Base-by-base conservation (phyloP, 2,329 filamentous ascomycete species). In the Cladophialophora yegresii region DNA sequence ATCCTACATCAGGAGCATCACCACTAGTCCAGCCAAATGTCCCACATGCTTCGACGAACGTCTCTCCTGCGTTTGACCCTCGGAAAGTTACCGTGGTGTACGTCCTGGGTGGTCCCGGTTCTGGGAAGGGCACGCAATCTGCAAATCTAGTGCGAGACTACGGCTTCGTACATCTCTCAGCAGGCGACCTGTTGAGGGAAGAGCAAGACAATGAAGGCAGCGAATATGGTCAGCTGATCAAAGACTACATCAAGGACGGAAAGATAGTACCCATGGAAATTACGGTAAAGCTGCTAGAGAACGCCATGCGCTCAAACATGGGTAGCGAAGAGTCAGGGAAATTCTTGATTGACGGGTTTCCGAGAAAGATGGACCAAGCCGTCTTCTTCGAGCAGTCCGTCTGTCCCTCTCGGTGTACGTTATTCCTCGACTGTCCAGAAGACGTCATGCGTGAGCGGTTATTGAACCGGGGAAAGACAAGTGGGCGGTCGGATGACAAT, bases 231-330 rank as follows among this genome's bases (percentile, higher is more conserved):
- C 87, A 92, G 70, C 84, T 98, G 80, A 99, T 99, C 84, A 89
- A 89, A 76, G 85, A 89, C 72, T 93, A 95, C 81, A 99, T 99
- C 83, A 91, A 89, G 75, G 89, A 99, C 76, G 95, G 95, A 65
- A 87, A 87, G 72, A 99, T 99, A 77, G 95, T 99, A 69, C 95
- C 95, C n/a, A 96, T 96, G 91, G 93, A 98, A 78, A 92, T 98
- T 57, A 99, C 95, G 4, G 89, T 99, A 65, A 89, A 93, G 73
- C 81, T 99, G 40, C 85, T 99, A 50, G 93, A 97, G 80, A 96
- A 96, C 78, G 92, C 93, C 64, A 98, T 99, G 91, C 84, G 83
- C 62, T 86, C 84, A 8, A 83, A 85, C 12, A 85, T 96, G 58
- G 74, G 82, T 62, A 78, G 82, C 62, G 77, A 80, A 7, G 63